phyloP scores from a whole-genome alignment of 129 eudicot species.

The sunflower (Helianthus annuus) region DNA sequence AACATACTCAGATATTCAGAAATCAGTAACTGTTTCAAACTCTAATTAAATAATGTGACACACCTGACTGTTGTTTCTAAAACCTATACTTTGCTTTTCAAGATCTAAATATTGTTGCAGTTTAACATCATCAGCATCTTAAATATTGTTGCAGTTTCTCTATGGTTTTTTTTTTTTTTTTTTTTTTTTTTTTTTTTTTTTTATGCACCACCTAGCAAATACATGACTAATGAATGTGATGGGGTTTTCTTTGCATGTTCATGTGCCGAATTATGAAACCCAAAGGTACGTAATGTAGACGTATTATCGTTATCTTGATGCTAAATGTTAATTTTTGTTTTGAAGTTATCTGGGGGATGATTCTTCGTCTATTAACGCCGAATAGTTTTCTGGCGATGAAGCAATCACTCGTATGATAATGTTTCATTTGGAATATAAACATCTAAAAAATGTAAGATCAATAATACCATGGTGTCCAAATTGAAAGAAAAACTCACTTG shows the following conservation, averaged over 20 bases:
- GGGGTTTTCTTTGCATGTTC: background rate
- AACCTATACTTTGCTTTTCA: conserved; percentile 64
- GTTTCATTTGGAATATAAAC: too few relatives aligned
- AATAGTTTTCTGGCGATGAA: background rate
- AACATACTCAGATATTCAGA: too few relatives aligned
- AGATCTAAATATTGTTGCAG: background rate
- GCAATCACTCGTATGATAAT: background rate
- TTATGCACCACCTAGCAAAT: background rate
- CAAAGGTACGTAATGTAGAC: background rate
- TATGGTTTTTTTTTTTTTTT: too few relatives aligned
- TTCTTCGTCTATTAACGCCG: background rate
- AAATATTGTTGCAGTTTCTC: background rate
- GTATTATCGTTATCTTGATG: background rate
- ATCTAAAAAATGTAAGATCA: too few relatives aligned
- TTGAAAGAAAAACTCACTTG: too few relatives aligned
- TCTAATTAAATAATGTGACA: too few relatives aligned
- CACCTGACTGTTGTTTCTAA: conserved; percentile 45
- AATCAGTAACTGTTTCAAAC: too few relatives aligned
- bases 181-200: too few relatives aligned
- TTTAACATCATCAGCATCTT: background rate
- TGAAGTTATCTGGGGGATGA: background rate
- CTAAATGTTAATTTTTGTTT: background rate
- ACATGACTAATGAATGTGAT: background rate
- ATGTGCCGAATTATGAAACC: background rate
- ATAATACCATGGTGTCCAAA: too few relatives aligned